Base-by-base conservation (phyloP, 768 basidiomycete species). In the Tylopilus vinaceipallidus region DNA sequence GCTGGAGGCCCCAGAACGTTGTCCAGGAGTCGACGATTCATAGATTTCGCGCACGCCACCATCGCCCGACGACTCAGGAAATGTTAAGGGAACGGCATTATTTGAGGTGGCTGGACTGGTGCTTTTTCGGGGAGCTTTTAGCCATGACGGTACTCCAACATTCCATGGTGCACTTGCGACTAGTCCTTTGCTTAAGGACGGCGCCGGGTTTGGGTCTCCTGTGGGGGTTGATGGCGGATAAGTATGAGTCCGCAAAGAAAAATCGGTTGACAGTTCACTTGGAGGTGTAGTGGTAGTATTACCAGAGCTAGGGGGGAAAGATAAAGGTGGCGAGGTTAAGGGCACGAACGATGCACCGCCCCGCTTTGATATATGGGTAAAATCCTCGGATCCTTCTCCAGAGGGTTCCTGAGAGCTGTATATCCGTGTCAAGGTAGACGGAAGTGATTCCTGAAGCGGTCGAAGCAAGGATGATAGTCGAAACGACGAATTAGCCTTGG, bases 151-250 rank as follows among this genome's bases (percentile, higher is more conserved):
- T 41, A 89, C 83, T 45, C 79, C 80, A 49, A 85, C 79, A 54
- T 70, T 78, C 86, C 86, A 88, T 40, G 68, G 53, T 29, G 59
- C 60, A 47, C 47, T 48, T 49, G 59, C 47, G 36, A 29, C 50
- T 19, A 74, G 60, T 74, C 78, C 73, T 73, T 78, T 73, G 71
- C 72, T 60, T 72, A 75, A 54, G 37, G 34, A 54, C n/a, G 56
- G 52, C 33, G 50, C 12, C 26, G 73, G 71, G 69, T 68, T 69
- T 50, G 71, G 56, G 69, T 80, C 71, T 59, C 77, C 75, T 66
- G 63, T 64, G 61, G 76, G 75, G 70, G 79, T 75, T 58, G 86
- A 83, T 40, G 88, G 88, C 51, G 88, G 88, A 74, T 91, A 91
- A 66, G 88, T 90, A 75, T 90, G 88, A 58, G 76, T 77, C n/a